Evolutionary conservation across 1,284 basidiomycete genomes (phyloP), one percentile per base, ranked within the genome.

Genomic region (Ustilago lituana): DNA sequence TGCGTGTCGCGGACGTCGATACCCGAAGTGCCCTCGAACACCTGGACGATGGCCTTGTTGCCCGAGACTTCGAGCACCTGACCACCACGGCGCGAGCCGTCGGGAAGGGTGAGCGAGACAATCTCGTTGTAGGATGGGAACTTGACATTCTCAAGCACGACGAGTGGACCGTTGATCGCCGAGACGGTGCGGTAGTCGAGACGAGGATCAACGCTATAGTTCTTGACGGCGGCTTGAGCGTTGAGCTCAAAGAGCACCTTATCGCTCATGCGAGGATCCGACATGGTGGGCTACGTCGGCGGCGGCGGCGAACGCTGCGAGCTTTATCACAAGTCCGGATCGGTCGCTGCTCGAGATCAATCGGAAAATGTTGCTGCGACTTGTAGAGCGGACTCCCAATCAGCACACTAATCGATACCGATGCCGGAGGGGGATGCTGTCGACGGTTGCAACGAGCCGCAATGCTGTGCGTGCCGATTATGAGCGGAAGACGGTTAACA

Each of bases 51-150:
- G 43, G 96, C 96, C 84, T 98, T 98, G 87, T 94, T 95, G 54
- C 96, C 96, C 79, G 92, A 91, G 35, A 99, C 94, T 84, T 99
- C 96, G 52, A 99, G 89, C 9, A 98, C 95, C 85, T 98, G 96
- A 36, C 96, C 96, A 20, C 94, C 94, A 78, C 96, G 91, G 79
- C 90, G 91, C 27, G 93, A 88, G 32, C 96, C 96, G 84, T 99
- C 96, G 7, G 96, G 95, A 17, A 99, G 87, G 5, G 94, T 98
- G 69, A 98, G 86, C 78, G 92, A 90, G 29, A 98, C 96, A 77
- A 98, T 98, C 86, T 99, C 96, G 84, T 98, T 98, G 87, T 97
- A 99, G n/a, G 94, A 94, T 5, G 95, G 92, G 84, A 98, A 98
- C 73, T 98, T 98, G 87, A 98, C 96, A 83, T 98, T 97, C 85